Evolutionary conservation across 345 rosid genomes (phyloP).

Genomic region (Triadica sebifera): DNA sequence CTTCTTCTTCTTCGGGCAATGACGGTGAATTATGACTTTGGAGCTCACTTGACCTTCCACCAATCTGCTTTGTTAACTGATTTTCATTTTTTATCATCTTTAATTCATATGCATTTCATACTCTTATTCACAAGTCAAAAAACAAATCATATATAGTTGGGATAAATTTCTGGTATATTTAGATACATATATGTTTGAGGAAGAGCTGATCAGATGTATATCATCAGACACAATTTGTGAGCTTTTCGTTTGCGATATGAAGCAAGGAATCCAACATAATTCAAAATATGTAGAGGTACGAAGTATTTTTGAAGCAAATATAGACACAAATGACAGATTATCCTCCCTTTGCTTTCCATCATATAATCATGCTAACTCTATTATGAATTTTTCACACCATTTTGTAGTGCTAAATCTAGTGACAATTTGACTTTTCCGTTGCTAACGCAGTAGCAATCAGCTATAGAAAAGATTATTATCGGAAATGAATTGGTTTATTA

Average conservation of each 20-base stretch:
- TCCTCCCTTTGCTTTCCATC: not conserved
- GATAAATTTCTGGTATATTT: constrained; percentile 1
- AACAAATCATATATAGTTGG: too few relatives aligned
- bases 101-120: not conserved
- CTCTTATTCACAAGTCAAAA: not conserved
- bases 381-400: too few relatives aligned
- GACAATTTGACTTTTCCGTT: too few relatives aligned
- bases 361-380: too few relatives aligned
- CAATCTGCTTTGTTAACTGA: constrained; percentile 57
- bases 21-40: constrained; percentile 52
- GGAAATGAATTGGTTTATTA: too few relatives aligned
- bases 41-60: constrained; percentile 67
- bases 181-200: not conserved
- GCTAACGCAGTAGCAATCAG: too few relatives aligned
- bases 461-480: too few relatives aligned
- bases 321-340: not conserved
- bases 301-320: not conserved
- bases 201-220: not conserved
- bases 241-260: not conserved
- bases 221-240: too few relatives aligned
- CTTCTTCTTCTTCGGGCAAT: constrained; percentile 18
- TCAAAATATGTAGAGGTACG: not conserved
- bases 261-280: not conserved
- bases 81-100: not conserved
- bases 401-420: too few relatives aligned